These are phyloP conservation scores for Neospora caninum DNA, from an alignment of 169 alveolate species.

Conservation along the genomic window DNA sequence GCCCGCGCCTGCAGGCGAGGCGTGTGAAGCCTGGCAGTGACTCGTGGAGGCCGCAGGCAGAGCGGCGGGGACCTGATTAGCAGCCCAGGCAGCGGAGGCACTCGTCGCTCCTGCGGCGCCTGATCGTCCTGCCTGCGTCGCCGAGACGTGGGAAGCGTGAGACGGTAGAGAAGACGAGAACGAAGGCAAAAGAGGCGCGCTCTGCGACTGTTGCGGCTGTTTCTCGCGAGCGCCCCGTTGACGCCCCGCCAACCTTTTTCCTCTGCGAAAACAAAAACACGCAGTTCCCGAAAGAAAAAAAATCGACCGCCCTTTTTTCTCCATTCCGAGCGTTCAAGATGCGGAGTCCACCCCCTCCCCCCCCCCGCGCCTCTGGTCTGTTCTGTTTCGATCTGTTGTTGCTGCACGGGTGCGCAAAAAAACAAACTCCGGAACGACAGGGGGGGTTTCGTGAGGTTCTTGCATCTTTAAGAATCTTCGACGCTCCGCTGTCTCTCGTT, in stretches of 20 bases:
- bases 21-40: not conserved
- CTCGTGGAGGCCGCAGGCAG: not conserved
- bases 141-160: not conserved
- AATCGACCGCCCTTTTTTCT: not conserved
- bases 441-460: too few relatives aligned
- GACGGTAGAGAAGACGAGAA: not conserved
- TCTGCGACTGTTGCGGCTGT: not conserved
- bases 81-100: too few relatives aligned
- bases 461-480: too few relatives aligned
- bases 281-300: not conserved
- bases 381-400: too few relatives aligned
- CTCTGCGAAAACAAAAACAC: not conserved
- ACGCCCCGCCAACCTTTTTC: conserved; percentile 34
- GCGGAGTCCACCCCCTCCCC: too few relatives aligned
- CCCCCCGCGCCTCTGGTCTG: too few relatives aligned
- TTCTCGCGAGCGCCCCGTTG: conserved; percentile 39
- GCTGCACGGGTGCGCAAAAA: too few relatives aligned
- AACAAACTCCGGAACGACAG: too few relatives aligned
- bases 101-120: not conserved
- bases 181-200: not conserved
- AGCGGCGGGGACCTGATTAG: not conserved
- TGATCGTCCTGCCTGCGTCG: not conserved
- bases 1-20: not conserved
- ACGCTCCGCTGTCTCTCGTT: too few relatives aligned
- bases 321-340: too few relatives aligned